Evolutionary conservation across 306 rosid genomes (phyloP), one percentile per base, ranked within the genome.

Genomic region (Sphenostylis stenocarpa): DNA sequence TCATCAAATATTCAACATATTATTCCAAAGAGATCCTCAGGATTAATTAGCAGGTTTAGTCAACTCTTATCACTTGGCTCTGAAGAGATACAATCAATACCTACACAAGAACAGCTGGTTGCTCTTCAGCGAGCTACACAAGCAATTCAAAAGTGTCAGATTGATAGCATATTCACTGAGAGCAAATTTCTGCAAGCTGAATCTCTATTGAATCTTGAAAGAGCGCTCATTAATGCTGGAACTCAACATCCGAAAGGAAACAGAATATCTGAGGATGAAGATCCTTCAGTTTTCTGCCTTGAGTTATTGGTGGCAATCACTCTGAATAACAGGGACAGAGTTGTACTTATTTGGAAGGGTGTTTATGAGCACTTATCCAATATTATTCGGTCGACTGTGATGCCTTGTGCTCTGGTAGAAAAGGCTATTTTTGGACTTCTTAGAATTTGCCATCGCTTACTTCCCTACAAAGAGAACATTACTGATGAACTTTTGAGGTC

Each of bases 151-250:
- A 86, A 87, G 82, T 93, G 96, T 80, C 92, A 88, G 70, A 85
- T 90, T 81, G 96, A 93, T 75, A 84, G 87, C 79, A 85, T 93
- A 83, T 89, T 93, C 77, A 83, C 89, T 0, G 98, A 93, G 86
- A 90, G 98, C 66, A 90, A 90, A 84, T 93, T 93, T 91, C 84
- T 93, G 78, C 96, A 90, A 73, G 94, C 98, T 45, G 96, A 90
- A 81, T 93, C 98, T 81, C 80, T 93, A 57, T 72, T 85, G 81
- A 91, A 87, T 87, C 92, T 93, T 43, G 91, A 91, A 70, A 81
- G 81, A 52, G 91, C 96, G 60, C 91, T 93, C 41, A 88, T 90
- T 49, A 86, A 85, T 88, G 91, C 94, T 19, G 88, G 94, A 26
- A 88, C 88, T 23, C 83, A 84, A 67, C 90, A 88, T 55, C 90